Evolutionary conservation across 768 basidiomycete species (phyloP).

Genomic region (Cystobasidium ongulense): DNA sequence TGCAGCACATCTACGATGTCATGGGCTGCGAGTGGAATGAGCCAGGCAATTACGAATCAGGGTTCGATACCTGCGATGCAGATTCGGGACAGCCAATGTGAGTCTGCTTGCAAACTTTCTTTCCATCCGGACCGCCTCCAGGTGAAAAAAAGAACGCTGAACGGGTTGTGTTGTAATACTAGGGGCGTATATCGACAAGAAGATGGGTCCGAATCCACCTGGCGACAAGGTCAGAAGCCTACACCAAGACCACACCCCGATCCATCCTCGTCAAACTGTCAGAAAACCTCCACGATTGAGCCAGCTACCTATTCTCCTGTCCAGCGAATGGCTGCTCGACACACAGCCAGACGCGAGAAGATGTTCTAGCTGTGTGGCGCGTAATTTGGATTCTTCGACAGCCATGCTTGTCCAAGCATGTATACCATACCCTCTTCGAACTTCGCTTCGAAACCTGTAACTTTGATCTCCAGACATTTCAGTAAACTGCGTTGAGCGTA

Average conservation of each 20-base stretch:
- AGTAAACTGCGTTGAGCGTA: too few species aligned
- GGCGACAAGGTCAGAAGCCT: constrained; percentile 46
- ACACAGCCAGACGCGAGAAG: not conserved
- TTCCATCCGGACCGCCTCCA: not conserved
- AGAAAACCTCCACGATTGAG: constrained; percentile 51
- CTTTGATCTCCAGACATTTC: too few species aligned
- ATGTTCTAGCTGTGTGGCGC: not conserved
- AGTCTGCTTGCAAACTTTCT: not conserved
- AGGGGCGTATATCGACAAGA: constrained; percentile 47
- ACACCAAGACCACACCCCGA: constrained; percentile 50
- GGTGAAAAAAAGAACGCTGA: constrained; percentile 49
- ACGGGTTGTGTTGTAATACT: constrained; percentile 46
- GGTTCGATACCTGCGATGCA: constrained; percentile 46
- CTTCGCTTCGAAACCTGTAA: too few species aligned
- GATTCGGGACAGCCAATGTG: constrained; percentile 31
- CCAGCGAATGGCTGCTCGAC: not conserved
- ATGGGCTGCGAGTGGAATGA: constrained; percentile 53
- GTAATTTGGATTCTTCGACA: too few species aligned
- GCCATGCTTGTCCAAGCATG: too few species aligned
- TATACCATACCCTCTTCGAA: too few species aligned
- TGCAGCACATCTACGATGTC: constrained; percentile 56
- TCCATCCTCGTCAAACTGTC: constrained; percentile 59
- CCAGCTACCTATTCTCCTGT: constrained; percentile 36
- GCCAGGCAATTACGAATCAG: constrained; percentile 48
- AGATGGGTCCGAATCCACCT: constrained; percentile 48